Evolutionary conservation across 257 asterid species (phyloP), one percentile per base, ranked within the genome.

Genomic region (Penstemon davidsonii): DNA sequence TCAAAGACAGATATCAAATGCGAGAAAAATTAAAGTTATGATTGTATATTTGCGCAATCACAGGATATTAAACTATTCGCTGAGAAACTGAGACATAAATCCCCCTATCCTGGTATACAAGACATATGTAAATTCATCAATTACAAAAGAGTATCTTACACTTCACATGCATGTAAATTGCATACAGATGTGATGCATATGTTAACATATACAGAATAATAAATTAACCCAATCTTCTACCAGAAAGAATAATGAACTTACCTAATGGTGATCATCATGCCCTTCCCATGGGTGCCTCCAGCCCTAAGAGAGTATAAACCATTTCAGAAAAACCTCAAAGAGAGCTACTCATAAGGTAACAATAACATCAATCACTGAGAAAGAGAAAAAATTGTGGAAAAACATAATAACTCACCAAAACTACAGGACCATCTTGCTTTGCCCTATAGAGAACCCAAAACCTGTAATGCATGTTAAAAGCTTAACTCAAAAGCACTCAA

Each of bases 231-330:
- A 56, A 56, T 8, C 49, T 37, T 43, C 46, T 46, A 52, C 13
- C 43, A 40, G 19, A 64, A 60, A 69, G 53, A 54, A 60, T 25
- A 4, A 75, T 25, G 39, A 64, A 8, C 15, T 63, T 77, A 82
- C 86, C 85, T 90, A 86, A 73, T 89, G 96, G 55, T 89, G 96
- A 73, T 84, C 96, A 37, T 82, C 97, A 79, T 90, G 96, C 41
- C 97, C 92, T 12, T 90, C 97, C 97, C 97, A 90, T 19, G 97
- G 97, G 81, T 90, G 96, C 82, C 97, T 88, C 96, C 88, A 88
- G 55, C 97, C 97, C 97, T 90, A 75, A 46, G 40, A 81, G 65
- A 59, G 65, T 37, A 36, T 67, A 72, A 74, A 51, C 60, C 68
- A 72, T 46, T 59, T 73, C 70, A 70, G 77, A 55, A 75, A 64